Conservation (phyloP, 1,284 basidiomycete species). For the Vanrija sp. region DNA sequence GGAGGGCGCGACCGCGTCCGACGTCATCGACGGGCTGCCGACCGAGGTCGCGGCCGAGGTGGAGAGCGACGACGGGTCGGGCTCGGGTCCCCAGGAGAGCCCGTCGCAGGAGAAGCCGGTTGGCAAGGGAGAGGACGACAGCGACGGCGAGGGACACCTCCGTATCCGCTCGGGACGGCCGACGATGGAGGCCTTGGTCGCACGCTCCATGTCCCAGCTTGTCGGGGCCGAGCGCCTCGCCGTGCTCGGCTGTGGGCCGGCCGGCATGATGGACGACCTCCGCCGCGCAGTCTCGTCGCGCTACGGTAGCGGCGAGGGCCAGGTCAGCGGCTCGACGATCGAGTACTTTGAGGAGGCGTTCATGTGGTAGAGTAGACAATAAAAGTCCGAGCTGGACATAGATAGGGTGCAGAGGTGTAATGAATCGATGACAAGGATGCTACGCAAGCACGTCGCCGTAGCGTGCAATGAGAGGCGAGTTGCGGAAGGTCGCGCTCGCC, state of each 20-base stretch:
- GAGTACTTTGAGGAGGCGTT: conserved; percentile 35
- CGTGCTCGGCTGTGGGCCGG: conserved; percentile 31
- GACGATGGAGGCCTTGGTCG: conserved; percentile 12
- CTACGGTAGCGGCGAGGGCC: conserved; percentile 19
- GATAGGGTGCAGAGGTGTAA: no score
- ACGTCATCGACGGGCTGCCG: neutral
- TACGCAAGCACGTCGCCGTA: no score
- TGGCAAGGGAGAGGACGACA: neutral
- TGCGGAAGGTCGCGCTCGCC: no score
- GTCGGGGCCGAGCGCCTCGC: conserved; percentile 20
- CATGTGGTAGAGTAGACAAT: conserved; percentile 24
- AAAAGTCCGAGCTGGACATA: neutral
- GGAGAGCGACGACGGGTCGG: neutral
- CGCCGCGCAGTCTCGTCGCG: conserved; percentile 13
- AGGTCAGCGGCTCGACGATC: conserved; percentile 14
- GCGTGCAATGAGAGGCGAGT: no score
- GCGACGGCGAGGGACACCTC: neutral
- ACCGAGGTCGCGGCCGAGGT: neutral
- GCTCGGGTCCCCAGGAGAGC: no score
- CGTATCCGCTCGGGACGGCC: conserved; percentile 15
- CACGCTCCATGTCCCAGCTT: neutral
- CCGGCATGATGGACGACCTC: conserved; percentile 34
- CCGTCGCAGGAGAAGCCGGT: no score
- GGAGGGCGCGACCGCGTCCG: neutral
- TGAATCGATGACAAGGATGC: no score